Base-by-base conservation (phyloP, 306 rosid species). In the Crotalaria pallida region DNA sequence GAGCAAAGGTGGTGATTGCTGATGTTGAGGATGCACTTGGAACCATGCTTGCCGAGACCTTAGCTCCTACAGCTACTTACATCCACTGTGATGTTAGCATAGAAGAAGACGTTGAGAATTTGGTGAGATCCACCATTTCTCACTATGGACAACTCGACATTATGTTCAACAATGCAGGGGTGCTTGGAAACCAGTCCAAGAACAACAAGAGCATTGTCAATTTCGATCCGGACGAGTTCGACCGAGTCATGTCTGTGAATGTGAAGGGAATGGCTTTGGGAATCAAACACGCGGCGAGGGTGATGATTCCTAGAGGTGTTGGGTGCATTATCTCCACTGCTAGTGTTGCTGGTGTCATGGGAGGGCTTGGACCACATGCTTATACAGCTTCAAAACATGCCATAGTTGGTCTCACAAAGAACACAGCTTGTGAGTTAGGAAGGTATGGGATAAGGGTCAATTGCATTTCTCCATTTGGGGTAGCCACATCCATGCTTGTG, bases 361-460 rank as follows among this genome's bases (percentile, higher is more conserved):
- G 97, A 0, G 97, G 97, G 15, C 83, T 91, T 3, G 97, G 97
- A 7, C 96, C 96, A 0, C 97, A 91, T 40, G 96, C 92, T 1
- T 91, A 91, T 27, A 88, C 96, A 0, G 96, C 96, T 0, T 88
- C 97, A 1, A 91, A 91, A 75, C 95, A 88, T 53, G 97, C 97
- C 10, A 91, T 88, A n/a, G 97, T 86, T 5, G 97, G 96, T 10
- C 71, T 91, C 0, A 91, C 97, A 0, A 91, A 91, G 84, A 91
- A 88, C 75, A 67, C 89, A 0, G 88, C 97, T 0, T 91, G 97
- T 29, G 97, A 91, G 73, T 55, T 91, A 10, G 97, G 97, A 0
- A 76, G 66, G 27, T 76, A 73, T 27, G 97, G 96, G 36, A 84
- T 91, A 15, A 74, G 97, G 58, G 92, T 91, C 1, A 91, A 91